Evolutionary conservation across 495 filamentous ascomycete genomes (phyloP).

Genomic region (Trypethelium eluteriae): DNA sequence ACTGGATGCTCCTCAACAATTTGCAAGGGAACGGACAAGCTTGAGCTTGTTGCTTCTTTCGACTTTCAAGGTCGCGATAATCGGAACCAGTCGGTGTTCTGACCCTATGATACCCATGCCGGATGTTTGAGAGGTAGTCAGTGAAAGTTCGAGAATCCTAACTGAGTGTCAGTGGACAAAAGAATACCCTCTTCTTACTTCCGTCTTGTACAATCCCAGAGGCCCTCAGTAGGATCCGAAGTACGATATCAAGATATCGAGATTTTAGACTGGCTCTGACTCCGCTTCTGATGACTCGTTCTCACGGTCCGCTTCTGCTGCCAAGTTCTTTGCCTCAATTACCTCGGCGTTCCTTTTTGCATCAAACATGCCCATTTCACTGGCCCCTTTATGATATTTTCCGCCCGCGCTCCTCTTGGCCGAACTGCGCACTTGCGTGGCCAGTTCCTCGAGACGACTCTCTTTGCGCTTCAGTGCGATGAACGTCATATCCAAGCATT

Average conservation of each 20-base stretch:
- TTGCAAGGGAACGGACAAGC: too few relatives aligned
- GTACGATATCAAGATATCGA: background rate
- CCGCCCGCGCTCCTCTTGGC: background rate
- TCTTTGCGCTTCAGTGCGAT: constrained; percentile 9
- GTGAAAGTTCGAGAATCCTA: too few relatives aligned
- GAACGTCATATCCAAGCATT: background rate
- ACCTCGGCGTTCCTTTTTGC: background rate
- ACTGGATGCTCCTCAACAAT: too few relatives aligned
- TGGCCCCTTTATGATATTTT: constrained; percentile 2
- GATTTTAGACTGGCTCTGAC: background rate
- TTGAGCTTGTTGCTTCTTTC: too few relatives aligned
- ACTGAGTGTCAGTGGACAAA: too few relatives aligned
- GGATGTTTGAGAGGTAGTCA: too few relatives aligned
- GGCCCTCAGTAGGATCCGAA: too few relatives aligned
- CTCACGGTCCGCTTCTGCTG: background rate
- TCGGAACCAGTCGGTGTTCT: too few relatives aligned
- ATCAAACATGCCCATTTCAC: constrained; percentile 3
- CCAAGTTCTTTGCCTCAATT: background rate
- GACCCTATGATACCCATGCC: too few relatives aligned
- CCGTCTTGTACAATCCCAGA: too few relatives aligned
- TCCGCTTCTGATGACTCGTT: background rate
- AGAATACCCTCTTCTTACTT: too few relatives aligned
- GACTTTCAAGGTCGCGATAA: too few relatives aligned
- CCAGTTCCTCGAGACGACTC: constrained; percentile 9
- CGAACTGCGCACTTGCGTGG: constrained; percentile 4